Conservation (phyloP, 345 rosid species). For the Bruguiera gymnorhiza region DNA sequence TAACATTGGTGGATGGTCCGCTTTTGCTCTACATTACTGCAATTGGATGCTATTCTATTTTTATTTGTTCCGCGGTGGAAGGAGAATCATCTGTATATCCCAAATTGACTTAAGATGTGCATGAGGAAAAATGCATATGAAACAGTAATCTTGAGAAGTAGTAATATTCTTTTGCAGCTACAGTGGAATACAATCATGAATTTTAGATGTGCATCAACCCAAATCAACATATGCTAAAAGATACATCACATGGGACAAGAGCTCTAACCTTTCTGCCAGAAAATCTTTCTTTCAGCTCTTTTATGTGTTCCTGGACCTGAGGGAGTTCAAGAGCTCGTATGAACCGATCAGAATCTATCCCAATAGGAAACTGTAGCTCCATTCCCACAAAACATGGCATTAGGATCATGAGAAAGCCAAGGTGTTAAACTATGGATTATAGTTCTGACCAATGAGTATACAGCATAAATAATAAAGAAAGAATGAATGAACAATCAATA, state of each 20-base stretch:
- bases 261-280: slow-evolving; percentile 55
- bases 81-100: too few species aligned
- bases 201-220: neutral
- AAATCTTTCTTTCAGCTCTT: slow-evolving; percentile 50
- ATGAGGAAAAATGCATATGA: neutral
- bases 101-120: neutral
- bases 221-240: neutral
- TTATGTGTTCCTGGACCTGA: slow-evolving; percentile 53
- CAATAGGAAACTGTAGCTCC: slow-evolving; percentile 58
- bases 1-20: too few species aligned
- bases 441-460: slow-evolving; percentile 5
- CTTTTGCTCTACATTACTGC: too few species aligned
- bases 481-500: slow-evolving; percentile 15
- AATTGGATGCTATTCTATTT: too few species aligned
- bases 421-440: too few species aligned
- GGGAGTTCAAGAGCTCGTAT: slow-evolving; percentile 54
- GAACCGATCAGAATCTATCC: slow-evolving; percentile 59
- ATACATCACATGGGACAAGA: slow-evolving; percentile 3
- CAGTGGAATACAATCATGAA: neutral
- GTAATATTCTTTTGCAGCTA: neutral
- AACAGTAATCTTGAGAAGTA: neutral
- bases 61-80: too few species aligned
- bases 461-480: neutral
- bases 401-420: slow-evolving; percentile 1
- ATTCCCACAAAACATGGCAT: slow-evolving; percentile 26